Percentiles rank a stretch among this genome's conserved stretches.
These are phyloP conservation scores for Lumnitzera racemosa DNA, from an alignment of 345 rosid species.

Conservation along the genomic window DNA sequence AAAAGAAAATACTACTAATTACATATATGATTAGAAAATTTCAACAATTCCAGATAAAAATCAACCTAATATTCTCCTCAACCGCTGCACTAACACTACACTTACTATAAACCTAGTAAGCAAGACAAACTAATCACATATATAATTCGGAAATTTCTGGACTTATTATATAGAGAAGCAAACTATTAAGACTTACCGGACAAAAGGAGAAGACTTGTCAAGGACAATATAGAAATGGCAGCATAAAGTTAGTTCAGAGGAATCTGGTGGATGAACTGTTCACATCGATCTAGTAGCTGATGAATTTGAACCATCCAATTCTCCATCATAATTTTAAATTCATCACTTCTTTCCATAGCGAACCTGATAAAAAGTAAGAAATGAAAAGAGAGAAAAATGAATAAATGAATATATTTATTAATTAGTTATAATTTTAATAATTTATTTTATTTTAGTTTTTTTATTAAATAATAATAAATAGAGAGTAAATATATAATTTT, in stretches of 20 bases:
- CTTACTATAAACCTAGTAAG: neutral
- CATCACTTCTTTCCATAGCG: slow-evolving; percentile 60
- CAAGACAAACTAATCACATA: neutral
- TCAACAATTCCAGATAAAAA: too few species aligned
- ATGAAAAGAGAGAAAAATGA: too few species aligned
- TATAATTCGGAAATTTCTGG: neutral
- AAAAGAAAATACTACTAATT: too few species aligned
- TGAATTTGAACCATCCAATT: slow-evolving; percentile 32
- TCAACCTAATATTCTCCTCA: too few species aligned
- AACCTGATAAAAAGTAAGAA: too few species aligned
- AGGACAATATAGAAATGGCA: slow-evolving; percentile 37
- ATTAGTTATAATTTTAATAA: too few species aligned
- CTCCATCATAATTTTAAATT: slow-evolving; percentile 22
- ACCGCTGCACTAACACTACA: too few species aligned
- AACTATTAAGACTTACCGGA: slow-evolving; percentile 27
- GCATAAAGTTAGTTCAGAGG: slow-evolving; percentile 63
- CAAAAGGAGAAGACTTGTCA: slow-evolving; percentile 45
- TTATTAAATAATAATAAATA: too few species aligned
- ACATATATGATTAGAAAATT: neutral
- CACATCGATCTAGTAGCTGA: slow-evolving; percentile 39
- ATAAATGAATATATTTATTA: too few species aligned
- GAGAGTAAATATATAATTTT: too few species aligned
- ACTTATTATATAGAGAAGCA: neutral
- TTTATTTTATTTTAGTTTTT: too few species aligned
- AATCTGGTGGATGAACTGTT: slow-evolving; percentile 37